A percentile compares a stretch with the other conserved stretches of the same genome.
Evolutionary conservation across 805 yeast species (phyloP).

Genomic region (Pichia rugopelliculosa): DNA sequence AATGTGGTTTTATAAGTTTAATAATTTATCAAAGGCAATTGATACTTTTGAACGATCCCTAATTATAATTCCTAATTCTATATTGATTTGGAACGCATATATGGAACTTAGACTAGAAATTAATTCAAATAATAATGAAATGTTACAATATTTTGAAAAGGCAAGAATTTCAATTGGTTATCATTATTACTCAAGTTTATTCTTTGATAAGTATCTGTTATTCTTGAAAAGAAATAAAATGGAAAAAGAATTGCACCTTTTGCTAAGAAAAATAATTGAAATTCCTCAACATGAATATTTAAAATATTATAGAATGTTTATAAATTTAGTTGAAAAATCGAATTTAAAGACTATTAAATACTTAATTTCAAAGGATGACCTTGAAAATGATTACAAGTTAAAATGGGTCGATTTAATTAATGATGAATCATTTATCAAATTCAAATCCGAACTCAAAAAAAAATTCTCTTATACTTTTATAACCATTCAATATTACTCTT

Average conservation of each 20-base stretch:
- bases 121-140: slow-evolving; percentile 23
- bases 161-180: slow-evolving; percentile 45
- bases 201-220: slow-evolving; percentile 43
- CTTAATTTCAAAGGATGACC: slow-evolving; percentile 20
- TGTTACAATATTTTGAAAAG: slow-evolving; percentile 35
- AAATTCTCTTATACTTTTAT: slow-evolving; percentile 45
- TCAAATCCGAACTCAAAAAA: slow-evolving; percentile 36
- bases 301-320: slow-evolving; percentile 35
- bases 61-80: slow-evolving; percentile 34
- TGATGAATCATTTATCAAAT: slow-evolving; percentile 14
- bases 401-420: slow-evolving; percentile 22
- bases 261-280: slow-evolving; percentile 45
- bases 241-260: slow-evolving; percentile 29
- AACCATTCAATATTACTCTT: slow-evolving; percentile 46
- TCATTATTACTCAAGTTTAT: slow-evolving; percentile 43
- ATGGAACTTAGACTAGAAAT: slow-evolving; percentile 33
- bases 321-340: slow-evolving; percentile 30
- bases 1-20: slow-evolving; percentile 37
- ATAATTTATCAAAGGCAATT: slow-evolving; percentile 32
- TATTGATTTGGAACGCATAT: slow-evolving; percentile 45
- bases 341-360: slow-evolving; percentile 22
- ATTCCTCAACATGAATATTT: slow-evolving; percentile 50
- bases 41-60: slow-evolving; percentile 35
- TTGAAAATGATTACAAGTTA: slow-evolving; percentile 13
- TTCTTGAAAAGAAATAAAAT: slow-evolving; percentile 29